Base-by-base conservation (phyloP, 257 asterid genomes). In the Gentiana dahurica region DNA sequence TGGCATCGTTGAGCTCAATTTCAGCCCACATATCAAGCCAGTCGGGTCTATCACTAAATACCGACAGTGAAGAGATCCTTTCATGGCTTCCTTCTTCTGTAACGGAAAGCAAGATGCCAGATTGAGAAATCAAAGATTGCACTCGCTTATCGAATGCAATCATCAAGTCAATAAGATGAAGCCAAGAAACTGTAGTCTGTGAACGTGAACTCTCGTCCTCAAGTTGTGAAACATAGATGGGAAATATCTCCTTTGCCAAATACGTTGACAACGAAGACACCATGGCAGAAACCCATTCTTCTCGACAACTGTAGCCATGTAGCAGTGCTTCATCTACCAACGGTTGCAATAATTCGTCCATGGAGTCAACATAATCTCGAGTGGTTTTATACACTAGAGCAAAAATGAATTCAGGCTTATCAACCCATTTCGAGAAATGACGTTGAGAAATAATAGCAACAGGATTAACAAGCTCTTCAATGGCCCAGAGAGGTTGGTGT, bases 201-300 rank as follows among this genome's bases (percentile, higher is more conserved):
- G 79, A 62, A 64, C 62, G 76, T 37, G 38, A 67, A 48, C 67
- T 72, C 70, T 78, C 97, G 61, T 79, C 83, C 63, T 80, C 79
- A 55, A 85, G 81, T 75, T 72, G 91, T 60, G 49, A 55, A 48
- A 75, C 72, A 63, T 80, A 73, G 9, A 12, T 39, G 2, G 95
- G 93, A 66, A 88, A 80, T 69, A 85, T 79, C 70, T 87, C 98
- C 69, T 85, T 87, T 2, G 90, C 95, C 59, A 88, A 71, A 75
- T 83, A 85, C 38, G 86, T 92, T 3, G 90, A 73, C 37, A 92
- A 65, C 53, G 97, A 78, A 52, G 75, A 78, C 51, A 81, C 94
- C 94, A 92, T 88, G 39, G 94, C 85, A 3, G 95, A 80, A 53
- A 88, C 85, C 98, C 98, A 92, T 79, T 92, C 97, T 79, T 92